Conservation (phyloP, 345 rosid genomes). For the Iberis pinnata region DNA sequence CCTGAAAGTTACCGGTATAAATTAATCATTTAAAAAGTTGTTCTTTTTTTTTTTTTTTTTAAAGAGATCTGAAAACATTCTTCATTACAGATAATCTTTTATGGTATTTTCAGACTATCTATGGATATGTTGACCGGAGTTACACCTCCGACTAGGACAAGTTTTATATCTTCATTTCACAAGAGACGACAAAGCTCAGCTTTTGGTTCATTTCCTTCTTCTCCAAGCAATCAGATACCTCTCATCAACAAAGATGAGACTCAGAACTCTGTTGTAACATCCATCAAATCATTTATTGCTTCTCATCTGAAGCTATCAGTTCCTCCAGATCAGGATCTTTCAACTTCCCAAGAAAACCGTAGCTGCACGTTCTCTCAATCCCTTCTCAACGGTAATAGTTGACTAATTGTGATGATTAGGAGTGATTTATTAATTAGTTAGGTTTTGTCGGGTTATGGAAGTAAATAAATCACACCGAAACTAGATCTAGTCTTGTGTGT, state of each 20-base stretch:
- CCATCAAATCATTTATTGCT: slow-evolving; percentile 12
- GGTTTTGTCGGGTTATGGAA: neutral
- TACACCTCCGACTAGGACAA: slow-evolving; percentile 40
- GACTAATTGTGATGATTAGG: too few relatives aligned
- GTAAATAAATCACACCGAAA: too few relatives aligned
- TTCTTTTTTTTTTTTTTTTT: neutral
- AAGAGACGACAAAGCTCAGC: slow-evolving; percentile 32
- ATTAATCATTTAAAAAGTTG: too few relatives aligned
- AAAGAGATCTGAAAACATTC: too few relatives aligned
- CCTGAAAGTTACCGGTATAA: slow-evolving; percentile 74
- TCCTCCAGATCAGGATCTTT: too few relatives aligned
- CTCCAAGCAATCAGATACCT: slow-evolving; percentile 35
- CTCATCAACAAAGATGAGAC: slow-evolving; percentile 28
- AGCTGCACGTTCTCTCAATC: slow-evolving; percentile 52
- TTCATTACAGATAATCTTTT: too few relatives aligned
- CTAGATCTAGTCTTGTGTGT: too few relatives aligned
- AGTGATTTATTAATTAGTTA: neutral
- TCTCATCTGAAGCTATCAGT: slow-evolving; percentile 29
- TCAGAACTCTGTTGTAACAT: too few relatives aligned
- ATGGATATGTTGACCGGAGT: slow-evolving; percentile 46
- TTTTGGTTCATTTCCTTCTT: slow-evolving; percentile 26
- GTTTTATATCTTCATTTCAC: slow-evolving; percentile 34
- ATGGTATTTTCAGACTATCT: slow-evolving; percentile 39
- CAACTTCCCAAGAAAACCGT: slow-evolving; percentile 19
- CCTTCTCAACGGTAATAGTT: slow-evolving; percentile 57